Conservation (phyloP, 495 filamentous ascomycete species). For the Penicillium bovifimosum region DNA sequence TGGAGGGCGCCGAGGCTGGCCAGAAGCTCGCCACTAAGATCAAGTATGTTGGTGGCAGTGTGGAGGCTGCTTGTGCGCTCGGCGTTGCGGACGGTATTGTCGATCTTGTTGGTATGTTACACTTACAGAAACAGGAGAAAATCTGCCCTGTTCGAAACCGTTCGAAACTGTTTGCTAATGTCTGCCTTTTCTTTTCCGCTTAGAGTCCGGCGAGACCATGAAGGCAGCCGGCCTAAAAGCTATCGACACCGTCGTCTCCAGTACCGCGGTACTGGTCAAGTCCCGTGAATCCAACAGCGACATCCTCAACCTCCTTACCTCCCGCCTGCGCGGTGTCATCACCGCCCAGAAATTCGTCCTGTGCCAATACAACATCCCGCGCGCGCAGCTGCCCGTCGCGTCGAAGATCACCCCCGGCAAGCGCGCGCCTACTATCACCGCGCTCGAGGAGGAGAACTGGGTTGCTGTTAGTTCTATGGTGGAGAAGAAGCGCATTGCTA, state of each 20-base stretch:
- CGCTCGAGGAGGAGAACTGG: slow-evolving; percentile 84
- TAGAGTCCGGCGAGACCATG: slow-evolving; percentile 99
- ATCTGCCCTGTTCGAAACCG: background rate
- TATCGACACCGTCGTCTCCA: slow-evolving; percentile 87
- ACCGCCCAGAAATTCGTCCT: slow-evolving; percentile 92
- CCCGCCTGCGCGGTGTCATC: slow-evolving; percentile 86
- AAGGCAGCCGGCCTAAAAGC: slow-evolving; percentile 92
- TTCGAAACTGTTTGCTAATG: background rate
- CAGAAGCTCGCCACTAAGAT: slow-evolving; percentile 59
- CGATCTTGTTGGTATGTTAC: slow-evolving; percentile 76
- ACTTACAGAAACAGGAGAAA: background rate
- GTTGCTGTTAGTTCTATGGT: slow-evolving; percentile 94
- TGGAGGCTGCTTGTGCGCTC: slow-evolving; percentile 92
- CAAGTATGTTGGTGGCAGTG: slow-evolving; percentile 88
- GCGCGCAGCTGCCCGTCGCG: slow-evolving; percentile 58
- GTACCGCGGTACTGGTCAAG: slow-evolving; percentile 84
- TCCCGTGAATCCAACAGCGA: slow-evolving; percentile 78
- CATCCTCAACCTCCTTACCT: slow-evolving; percentile 73
- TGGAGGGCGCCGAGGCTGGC: slow-evolving; percentile 52
- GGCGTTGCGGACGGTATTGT: slow-evolving; percentile 97
- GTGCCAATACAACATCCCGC: slow-evolving; percentile 91
- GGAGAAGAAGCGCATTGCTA: slow-evolving; percentile 79
- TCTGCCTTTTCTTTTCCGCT: background rate
- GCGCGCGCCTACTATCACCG: slow-evolving; percentile 84
- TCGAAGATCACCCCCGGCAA: slow-evolving; percentile 86